Conservation (phyloP, 1,139 yeast species). For the Debaryomyces sp. region DNA sequence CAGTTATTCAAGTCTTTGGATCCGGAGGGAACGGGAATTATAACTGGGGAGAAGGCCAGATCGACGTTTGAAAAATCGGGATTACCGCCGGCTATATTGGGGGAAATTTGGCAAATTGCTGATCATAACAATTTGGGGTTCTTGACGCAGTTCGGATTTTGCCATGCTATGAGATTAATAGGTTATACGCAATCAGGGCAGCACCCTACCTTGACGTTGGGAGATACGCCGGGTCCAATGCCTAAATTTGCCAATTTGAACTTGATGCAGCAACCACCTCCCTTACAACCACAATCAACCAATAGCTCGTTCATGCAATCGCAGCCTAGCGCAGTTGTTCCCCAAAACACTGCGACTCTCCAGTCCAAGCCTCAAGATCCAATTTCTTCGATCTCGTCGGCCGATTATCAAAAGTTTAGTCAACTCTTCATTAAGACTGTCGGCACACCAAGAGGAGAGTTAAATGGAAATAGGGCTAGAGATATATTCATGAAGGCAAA, state of each 20-base stretch:
- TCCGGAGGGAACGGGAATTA: slow-evolving; percentile 74
- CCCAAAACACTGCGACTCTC: slow-evolving; percentile 34
- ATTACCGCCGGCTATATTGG: slow-evolving; percentile 72
- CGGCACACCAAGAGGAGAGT: slow-evolving; percentile 47
- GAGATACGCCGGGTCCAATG: slow-evolving; percentile 59
- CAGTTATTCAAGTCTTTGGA: slow-evolving; percentile 80
- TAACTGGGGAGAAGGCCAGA: slow-evolving; percentile 91
- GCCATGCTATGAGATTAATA: slow-evolving; percentile 84
- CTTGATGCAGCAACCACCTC: slow-evolving; percentile 21
- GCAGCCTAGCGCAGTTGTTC: slow-evolving; percentile 44
- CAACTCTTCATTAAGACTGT: slow-evolving; percentile 77
- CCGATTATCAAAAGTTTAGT: slow-evolving; percentile 71
- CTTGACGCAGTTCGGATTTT: slow-evolving; percentile 79
- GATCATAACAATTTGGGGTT: slow-evolving; percentile 86
- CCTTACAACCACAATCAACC: slow-evolving; percentile 41
- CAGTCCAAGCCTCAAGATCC: slow-evolving; percentile 38
- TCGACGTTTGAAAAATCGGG: slow-evolving; percentile 85
- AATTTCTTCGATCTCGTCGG: slow-evolving; percentile 63
- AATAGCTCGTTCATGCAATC: slow-evolving; percentile 50
- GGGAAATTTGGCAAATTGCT: slow-evolving; percentile 93
- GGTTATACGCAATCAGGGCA: slow-evolving; percentile 85
- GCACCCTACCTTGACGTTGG: slow-evolving; percentile 51
- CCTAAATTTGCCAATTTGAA: slow-evolving; percentile 52
- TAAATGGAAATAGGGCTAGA: slow-evolving; percentile 78
- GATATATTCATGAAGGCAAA: slow-evolving; percentile 87